phyloP scores from a whole-genome alignment of 257 asterid species.

The Capsicum rhomboideum region DNA sequence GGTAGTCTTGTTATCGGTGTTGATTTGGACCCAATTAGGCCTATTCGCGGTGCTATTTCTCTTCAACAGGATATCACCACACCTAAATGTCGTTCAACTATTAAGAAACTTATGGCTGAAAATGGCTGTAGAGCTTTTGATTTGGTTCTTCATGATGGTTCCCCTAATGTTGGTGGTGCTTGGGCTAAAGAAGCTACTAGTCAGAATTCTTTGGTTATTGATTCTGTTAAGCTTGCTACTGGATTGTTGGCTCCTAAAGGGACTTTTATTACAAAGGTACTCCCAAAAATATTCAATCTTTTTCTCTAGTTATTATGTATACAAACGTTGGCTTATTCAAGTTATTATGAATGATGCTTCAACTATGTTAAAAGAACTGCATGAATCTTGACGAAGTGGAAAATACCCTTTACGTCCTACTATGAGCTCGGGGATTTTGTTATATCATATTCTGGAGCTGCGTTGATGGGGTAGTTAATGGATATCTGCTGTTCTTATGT shows the following conservation, averaged over 20 bases:
- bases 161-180: slow-evolving; percentile 93
- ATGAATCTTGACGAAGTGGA: not conserved
- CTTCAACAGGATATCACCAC: slow-evolving; percentile 72
- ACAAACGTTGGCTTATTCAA: too few relatives aligned
- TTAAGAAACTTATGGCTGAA: slow-evolving; percentile 72
- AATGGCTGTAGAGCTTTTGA: slow-evolving; percentile 68
- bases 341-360: not conserved
- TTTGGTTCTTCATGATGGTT: slow-evolving; percentile 82
- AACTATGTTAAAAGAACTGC: too few relatives aligned
- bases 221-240: slow-evolving; percentile 78
- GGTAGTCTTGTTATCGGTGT: slow-evolving; percentile 84
- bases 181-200: slow-evolving; percentile 90
- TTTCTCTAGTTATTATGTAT: too few relatives aligned
- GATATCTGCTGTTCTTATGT: not conserved
- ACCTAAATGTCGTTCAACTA: slow-evolving; percentile 50
- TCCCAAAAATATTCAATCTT: not conserved
- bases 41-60: slow-evolving; percentile 74
- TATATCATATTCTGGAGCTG: not conserved
- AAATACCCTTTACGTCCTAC: not conserved
- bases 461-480: not conserved
- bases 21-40: slow-evolving; percentile 76
- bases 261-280: slow-evolving; percentile 82
- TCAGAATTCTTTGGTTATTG: slow-evolving; percentile 86
- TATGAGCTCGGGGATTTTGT: not conserved
- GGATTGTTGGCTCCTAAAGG: slow-evolving; percentile 85